phyloP scores from a whole-genome alignment of 768 basidiomycete genomes.

The Mycena olivaceomarginata region DNA sequence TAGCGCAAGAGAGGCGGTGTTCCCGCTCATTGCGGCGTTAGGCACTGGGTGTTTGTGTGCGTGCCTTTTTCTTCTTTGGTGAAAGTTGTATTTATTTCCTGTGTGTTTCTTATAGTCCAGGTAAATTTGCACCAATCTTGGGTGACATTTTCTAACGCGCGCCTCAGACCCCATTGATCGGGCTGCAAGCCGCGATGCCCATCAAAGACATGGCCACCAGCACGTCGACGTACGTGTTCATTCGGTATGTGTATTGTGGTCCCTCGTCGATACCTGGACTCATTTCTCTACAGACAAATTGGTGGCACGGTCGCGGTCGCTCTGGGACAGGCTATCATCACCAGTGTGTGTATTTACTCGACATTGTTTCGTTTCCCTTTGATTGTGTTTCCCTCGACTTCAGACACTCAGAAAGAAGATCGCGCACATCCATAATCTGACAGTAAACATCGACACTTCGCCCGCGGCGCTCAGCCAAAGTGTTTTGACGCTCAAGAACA shows the following conservation, averaged over 20 bases:
- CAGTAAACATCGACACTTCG: conserved; percentile 60
- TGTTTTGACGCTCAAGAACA: conserved; percentile 65
- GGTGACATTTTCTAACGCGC: conserved; percentile 21
- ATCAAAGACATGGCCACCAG: conserved; percentile 91
- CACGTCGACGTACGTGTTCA: conserved; percentile 81
- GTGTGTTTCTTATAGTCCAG: conserved; percentile 31
- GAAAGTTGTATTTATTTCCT: conserved; percentile 27
- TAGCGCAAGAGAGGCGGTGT: conserved; percentile 80
- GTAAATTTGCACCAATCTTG: not conserved
- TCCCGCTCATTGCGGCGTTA: conserved; percentile 78
- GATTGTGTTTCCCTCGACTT: conserved; percentile 19
- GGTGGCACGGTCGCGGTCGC: conserved; percentile 89
- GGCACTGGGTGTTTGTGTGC: conserved; percentile 74
- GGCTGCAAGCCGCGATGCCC: conserved; percentile 92
- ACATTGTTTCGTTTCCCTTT: not conserved
- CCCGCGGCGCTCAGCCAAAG: conserved; percentile 66
- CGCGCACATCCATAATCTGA: conserved; percentile 58
- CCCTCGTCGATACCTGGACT: not conserved
- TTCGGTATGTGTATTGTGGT: conserved; percentile 67
- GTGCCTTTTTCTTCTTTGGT: conserved; percentile 66
- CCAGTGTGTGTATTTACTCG: conserved; percentile 64
- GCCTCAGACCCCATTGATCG: conserved; percentile 78
- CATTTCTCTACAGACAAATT: conserved; percentile 66
- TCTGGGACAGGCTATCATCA: conserved; percentile 82
- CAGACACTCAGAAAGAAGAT: conserved; percentile 63